Percentiles rank a stretch among this genome's conserved stretches.
Conservation (phyloP, 176 grass and related monocot genomes). For the Phyllostachys edulis region DNA sequence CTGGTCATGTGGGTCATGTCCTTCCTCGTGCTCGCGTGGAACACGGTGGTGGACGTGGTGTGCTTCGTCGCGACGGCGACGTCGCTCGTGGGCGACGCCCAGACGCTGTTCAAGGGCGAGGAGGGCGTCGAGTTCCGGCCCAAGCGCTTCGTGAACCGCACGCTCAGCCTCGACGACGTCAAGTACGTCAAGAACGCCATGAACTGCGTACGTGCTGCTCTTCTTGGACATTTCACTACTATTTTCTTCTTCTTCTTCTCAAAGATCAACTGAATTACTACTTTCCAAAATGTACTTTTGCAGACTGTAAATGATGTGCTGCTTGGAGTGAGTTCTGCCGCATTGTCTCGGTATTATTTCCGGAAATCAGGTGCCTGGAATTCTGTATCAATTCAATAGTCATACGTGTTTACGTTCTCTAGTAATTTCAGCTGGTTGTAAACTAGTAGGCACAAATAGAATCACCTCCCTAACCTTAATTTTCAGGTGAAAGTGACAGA, state of each 20-base stretch:
- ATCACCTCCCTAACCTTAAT: not conserved
- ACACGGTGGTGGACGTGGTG: constrained; percentile 53
- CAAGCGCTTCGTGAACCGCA: constrained; percentile 68
- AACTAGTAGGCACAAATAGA: not conserved
- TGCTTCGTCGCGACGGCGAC: constrained; percentile 43
- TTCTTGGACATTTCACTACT: not conserved
- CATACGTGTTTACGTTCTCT: not conserved
- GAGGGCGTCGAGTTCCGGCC: constrained; percentile 57
- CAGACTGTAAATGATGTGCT: constrained; percentile 95
- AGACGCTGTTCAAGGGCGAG: constrained; percentile 55
- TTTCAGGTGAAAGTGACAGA: constrained; percentile 34
- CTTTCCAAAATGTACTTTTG: not conserved
- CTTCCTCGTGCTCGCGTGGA: constrained; percentile 46
- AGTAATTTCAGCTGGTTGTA: not conserved
- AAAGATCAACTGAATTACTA: not conserved
- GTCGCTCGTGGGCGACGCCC: constrained; percentile 43
- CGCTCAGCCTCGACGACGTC: constrained; percentile 72
- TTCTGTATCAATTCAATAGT: not conserved
- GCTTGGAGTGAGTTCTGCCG: constrained; percentile 61
- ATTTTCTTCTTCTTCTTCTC: not conserved
- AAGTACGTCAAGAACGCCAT: constrained; percentile 73
- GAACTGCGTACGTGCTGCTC: constrained; percentile 52
- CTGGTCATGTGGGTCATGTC: constrained; percentile 35
- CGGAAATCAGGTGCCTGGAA: constrained; percentile 51
- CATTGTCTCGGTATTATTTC: constrained; percentile 62